These are phyloP conservation scores for Chaetoceros tenuissimus DNA, from an alignment of 108 stramenopile species.

Conservation along the genomic window DNA sequence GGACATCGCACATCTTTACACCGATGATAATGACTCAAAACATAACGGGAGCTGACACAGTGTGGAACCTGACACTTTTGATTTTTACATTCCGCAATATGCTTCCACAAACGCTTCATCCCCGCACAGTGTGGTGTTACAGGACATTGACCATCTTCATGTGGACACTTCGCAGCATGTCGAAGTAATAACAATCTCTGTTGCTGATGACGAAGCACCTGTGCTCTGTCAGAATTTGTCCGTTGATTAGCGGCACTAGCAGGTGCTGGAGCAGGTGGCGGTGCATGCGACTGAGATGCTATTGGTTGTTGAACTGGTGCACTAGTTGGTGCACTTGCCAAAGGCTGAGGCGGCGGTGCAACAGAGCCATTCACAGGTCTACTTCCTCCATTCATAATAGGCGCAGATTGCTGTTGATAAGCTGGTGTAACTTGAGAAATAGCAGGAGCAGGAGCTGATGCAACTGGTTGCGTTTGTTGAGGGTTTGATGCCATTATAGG, in stretches of 20 bases:
- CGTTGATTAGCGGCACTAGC: constrained; percentile 13
- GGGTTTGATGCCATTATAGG: constrained; percentile 43
- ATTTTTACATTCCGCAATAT: constrained; percentile 97
- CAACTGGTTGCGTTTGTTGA: constrained; percentile 6
- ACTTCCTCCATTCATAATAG: background rate
- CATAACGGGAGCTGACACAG: constrained; percentile 96
- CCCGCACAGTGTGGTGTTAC: constrained; percentile 96
- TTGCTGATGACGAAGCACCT: constrained; percentile 97
- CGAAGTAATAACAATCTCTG: constrained; percentile 94
- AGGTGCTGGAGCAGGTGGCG: constrained; percentile 17
- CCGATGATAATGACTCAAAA: constrained; percentile 96
- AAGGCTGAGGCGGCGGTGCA: background rate
- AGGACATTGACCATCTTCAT: constrained; percentile 87
- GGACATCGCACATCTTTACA: constrained; percentile 97
- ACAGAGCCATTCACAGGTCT: background rate
- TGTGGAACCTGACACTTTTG: constrained; percentile 95
- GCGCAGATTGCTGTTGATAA: constrained; percentile 8
- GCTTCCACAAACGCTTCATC: constrained; percentile 99
- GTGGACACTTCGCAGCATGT: constrained; percentile 98
- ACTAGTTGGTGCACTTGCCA: background rate
- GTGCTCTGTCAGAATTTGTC: constrained; percentile 74
- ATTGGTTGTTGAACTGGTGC: constrained; percentile 1
- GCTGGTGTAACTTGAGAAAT: constrained; percentile 14
- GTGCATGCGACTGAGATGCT: constrained; percentile 1
- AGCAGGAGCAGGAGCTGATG: constrained; percentile 20